phyloP scores from a whole-genome alignment of 805 yeast species.

The Saturnispora saitoi region DNA sequence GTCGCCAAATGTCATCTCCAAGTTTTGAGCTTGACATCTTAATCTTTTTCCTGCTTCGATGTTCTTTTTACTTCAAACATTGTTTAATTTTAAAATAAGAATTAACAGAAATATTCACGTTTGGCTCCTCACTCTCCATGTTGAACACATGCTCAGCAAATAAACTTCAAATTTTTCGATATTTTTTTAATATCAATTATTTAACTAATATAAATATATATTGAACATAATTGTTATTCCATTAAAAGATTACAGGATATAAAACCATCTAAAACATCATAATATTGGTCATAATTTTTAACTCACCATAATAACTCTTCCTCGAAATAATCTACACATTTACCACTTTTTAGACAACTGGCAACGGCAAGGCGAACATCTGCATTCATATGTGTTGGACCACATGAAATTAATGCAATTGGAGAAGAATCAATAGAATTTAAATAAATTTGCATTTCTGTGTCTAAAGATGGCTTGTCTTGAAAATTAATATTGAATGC shows the following conservation, averaged over 20 bases:
- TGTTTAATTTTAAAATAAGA: too few species aligned
- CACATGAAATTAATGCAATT: slow-evolving; percentile 31
- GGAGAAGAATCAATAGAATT: slow-evolving; percentile 11
- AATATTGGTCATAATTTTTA: too few species aligned
- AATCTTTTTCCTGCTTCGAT: neutral
- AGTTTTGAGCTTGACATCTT: slow-evolving; percentile 24
- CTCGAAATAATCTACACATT: slow-evolving; percentile 30
- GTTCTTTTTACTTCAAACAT: neutral
- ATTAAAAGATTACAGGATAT: too few species aligned
- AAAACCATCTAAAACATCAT: too few species aligned
- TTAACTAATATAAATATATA: too few species aligned
- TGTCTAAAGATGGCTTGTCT: slow-evolving; percentile 21
- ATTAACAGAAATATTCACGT: too few species aligned
- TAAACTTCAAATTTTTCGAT: too few species aligned
- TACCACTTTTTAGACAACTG: slow-evolving; percentile 20
- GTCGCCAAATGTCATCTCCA: slow-evolving; percentile 92
- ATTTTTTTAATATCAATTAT: too few species aligned
- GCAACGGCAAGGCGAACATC: slow-evolving; percentile 29
- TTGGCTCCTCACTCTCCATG: too few species aligned
- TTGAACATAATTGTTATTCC: neutral
- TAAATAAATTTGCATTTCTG: slow-evolving; percentile 17
- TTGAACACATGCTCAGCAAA: too few species aligned
- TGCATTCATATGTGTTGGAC: slow-evolving; percentile 28
- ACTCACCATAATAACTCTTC: slow-evolving; percentile 31
- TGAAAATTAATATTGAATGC: slow-evolving; percentile 19